Conservation (phyloP, 108 stramenopile genomes). For the Nannochloropsis salina region DNA sequence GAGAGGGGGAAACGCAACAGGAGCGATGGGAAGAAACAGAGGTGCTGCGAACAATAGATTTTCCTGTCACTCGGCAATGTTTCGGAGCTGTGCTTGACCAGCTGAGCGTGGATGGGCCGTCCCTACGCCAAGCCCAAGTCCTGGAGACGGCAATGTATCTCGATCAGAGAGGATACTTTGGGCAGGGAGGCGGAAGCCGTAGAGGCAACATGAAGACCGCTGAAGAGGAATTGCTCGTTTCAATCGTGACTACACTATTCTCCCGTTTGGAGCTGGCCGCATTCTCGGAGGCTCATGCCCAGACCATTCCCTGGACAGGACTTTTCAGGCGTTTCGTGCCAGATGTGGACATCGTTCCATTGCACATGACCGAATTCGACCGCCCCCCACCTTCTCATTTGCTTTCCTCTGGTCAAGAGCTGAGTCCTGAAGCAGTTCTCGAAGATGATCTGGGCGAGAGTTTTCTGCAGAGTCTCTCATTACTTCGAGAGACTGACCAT, state of each 20-base stretch:
- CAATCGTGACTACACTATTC: background rate
- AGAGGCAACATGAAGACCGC: background rate
- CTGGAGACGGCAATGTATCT: conserved; percentile 1
- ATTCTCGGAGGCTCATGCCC: background rate
- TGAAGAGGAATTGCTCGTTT: background rate
- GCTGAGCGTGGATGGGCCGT: background rate
- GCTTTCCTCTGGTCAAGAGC: background rate
- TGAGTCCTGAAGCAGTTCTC: background rate
- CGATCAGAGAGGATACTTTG: background rate
- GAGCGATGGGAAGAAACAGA: background rate
- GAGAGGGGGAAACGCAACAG: background rate
- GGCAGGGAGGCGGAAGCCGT: background rate
- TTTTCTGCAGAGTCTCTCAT: background rate
- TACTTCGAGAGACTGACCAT: background rate
- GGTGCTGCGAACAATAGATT: background rate
- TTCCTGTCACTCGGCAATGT: background rate
- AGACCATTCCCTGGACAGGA: no score
- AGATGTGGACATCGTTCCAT: no score
- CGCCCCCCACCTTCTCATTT: background rate
- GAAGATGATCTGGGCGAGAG: conserved; percentile 16
- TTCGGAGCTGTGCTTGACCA: background rate
- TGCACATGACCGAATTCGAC: no score
- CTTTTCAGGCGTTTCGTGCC: no score
- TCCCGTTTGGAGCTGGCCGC: background rate
- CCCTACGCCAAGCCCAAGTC: background rate